phyloP scores from a whole-genome alignment of 2,329 filamentous ascomycete species.

The Lachnellula hyalina region DNA sequence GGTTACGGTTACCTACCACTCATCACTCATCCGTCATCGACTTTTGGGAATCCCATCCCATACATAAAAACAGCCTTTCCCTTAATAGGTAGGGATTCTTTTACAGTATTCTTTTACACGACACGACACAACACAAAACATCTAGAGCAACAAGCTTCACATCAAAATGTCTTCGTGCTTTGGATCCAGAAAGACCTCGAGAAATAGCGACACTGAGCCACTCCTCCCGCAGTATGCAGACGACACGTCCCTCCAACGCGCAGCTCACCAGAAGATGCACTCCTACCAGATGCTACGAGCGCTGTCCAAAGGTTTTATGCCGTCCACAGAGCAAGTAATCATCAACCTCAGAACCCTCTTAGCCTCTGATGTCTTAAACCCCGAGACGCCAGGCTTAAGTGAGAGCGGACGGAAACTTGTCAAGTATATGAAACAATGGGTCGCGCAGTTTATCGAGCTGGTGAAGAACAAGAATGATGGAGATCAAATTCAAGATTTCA shows the following conservation, averaged over 20 bases:
- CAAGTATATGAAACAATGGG: slow-evolving; percentile 65
- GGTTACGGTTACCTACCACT: background rate
- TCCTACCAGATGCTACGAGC: slow-evolving; percentile 88
- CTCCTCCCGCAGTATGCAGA: slow-evolving; percentile 78
- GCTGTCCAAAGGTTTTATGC: slow-evolving; percentile 80
- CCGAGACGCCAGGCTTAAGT: slow-evolving; percentile 69
- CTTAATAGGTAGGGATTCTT: background rate
- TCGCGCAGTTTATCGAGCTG: slow-evolving; percentile 76
- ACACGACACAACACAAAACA: background rate
- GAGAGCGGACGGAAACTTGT: slow-evolving; percentile 69
- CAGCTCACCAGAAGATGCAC: slow-evolving; percentile 84
- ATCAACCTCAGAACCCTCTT: slow-evolving; percentile 75
- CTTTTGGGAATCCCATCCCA: slow-evolving; percentile 12
- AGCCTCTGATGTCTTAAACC: slow-evolving; percentile 71
- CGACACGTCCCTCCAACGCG: slow-evolving; percentile 71
- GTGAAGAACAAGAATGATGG: slow-evolving; percentile 74
- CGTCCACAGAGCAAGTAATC: slow-evolving; percentile 79
- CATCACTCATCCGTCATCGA: slow-evolving; percentile 16
- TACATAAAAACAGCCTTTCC: background rate
- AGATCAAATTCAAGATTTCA: slow-evolving; percentile 86
- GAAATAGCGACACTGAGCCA: slow-evolving; percentile 45
- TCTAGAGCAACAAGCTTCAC: background rate
- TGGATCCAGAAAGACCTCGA: slow-evolving; percentile 27
- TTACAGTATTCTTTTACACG: no score
- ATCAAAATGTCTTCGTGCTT: slow-evolving; percentile 31